These are phyloP conservation scores for Rhizophagus prolifer DNA, from an alignment of 192 early-diverging fungal species.

Conservation along the genomic window DNA sequence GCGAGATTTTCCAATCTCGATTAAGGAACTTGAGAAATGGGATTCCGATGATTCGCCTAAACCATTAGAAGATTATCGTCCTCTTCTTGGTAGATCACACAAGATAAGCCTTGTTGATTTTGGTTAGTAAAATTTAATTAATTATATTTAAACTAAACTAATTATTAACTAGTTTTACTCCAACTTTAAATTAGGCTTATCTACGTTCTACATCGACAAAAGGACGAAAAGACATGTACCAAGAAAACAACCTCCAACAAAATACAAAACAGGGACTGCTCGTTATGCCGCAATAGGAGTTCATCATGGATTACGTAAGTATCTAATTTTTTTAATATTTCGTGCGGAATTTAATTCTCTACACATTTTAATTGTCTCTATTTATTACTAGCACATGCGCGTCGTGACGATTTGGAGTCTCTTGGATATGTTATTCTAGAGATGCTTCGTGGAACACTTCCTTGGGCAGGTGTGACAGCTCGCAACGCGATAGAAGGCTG, in stretches of 20 bases:
- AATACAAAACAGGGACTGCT: slow-evolving; percentile 72
- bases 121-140: slow-evolving; percentile 33
- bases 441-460: slow-evolving; percentile 68
- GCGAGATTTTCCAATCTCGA: slow-evolving; percentile 35
- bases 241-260: slow-evolving; percentile 37
- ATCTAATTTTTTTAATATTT: background rate
- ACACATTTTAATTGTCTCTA: background rate
- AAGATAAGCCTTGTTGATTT: slow-evolving; percentile 60
- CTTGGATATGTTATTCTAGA: slow-evolving; percentile 83
- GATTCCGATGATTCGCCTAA: slow-evolving; percentile 35
- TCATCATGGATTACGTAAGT: slow-evolving; percentile 73
- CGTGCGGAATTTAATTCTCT: background rate
- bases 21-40: slow-evolving; percentile 26
- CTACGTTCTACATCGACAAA: slow-evolving; percentile 45
- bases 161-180: background rate
- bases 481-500: slow-evolving; percentile 80
- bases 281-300: slow-evolving; percentile 85
- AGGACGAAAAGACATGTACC: slow-evolving; percentile 44
- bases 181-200: background rate
- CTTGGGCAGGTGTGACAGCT: slow-evolving; percentile 87
- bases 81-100: slow-evolving; percentile 45
- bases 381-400: slow-evolving; percentile 62
- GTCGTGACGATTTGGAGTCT: slow-evolving; percentile 84
- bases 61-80: slow-evolving; percentile 29
- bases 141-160: background rate